Evolutionary conservation across 345 rosid species (phyloP).

Genomic region (Diplotaxis tenuifolia): DNA sequence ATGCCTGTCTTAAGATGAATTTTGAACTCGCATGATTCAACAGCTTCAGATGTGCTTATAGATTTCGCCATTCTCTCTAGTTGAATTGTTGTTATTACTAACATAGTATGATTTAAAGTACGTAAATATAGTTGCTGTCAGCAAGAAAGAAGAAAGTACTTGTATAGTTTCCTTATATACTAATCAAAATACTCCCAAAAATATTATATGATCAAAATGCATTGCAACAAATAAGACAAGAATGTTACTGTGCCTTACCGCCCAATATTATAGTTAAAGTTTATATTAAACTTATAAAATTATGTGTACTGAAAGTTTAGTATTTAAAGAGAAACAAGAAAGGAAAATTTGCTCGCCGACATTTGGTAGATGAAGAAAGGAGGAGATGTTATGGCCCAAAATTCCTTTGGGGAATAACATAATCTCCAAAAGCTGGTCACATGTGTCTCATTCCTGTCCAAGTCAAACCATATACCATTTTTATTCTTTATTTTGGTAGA

Average conservation of each 20-base stretch:
- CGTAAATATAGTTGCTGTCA: background rate
- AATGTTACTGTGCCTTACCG: conserved; percentile 13
- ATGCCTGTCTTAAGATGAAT: background rate
- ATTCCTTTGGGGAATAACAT: conserved; percentile 31
- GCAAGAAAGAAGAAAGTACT: background rate
- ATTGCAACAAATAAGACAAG: conserved; percentile 34
- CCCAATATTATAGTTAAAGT: conserved; percentile 3
- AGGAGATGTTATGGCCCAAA: conserved; percentile 38
- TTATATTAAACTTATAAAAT: background rate
- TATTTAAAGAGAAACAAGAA: background rate
- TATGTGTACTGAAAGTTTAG: background rate
- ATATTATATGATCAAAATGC: conserved; percentile 8
- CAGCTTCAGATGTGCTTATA: background rate
- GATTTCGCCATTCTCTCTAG: background rate
- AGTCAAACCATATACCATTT: conserved; percentile 33
- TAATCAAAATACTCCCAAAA: background rate
- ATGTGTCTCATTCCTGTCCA: conserved; percentile 38
- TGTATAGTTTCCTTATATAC: background rate
- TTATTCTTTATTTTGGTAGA: background rate
- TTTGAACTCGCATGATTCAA: background rate
- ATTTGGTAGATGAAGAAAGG: conserved; percentile 39
- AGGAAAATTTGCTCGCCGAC: conserved; percentile 34
- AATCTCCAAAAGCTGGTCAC: conserved; percentile 36
- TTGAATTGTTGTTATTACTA: background rate
- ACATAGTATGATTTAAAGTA: background rate